Evolutionary conservation across 2,329 filamentous ascomycete species (phyloP), one percentile per base, ranked within the genome.

Genomic region (Westerdykella sp.): DNA sequence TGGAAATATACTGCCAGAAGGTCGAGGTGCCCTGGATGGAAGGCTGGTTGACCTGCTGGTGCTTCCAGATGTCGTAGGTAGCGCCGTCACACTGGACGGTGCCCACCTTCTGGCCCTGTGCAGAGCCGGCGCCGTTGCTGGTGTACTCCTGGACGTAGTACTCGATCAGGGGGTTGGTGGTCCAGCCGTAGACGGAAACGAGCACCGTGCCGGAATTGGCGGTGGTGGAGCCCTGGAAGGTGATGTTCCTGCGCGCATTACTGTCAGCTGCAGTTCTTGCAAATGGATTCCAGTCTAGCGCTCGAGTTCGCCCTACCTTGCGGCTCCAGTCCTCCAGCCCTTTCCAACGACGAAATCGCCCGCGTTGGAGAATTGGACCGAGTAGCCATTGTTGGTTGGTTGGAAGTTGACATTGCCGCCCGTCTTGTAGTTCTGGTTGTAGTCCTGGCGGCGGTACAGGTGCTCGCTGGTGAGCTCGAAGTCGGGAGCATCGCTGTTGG

Each of bases 121-220:
- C 67, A 12, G 9, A 10, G 1, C 72, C 71, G 12, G 72, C 68
- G 51, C 75, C 71, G 34, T 71, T 70, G 41, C 72, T 73, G 57
- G 47, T 76, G 70, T 65, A 71, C 65, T 63, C 78, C 75, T 58
- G 45, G 44, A 60, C 54, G 49, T 60, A 70, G 65, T 77, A 79
- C 53, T 79, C 76, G 53, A 78, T 66, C 16, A 77, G 63, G 0
- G 74, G 73, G 54, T 67, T 69, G 6, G 55, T 63, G 4, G 72
- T 75, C 75, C 77, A 80, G 25, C 76, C 76, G 51, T 80, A 80
- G 18, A 79, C 56, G 13, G 75, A 56, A n/a, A 80, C 71, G 52
- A 78, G 78, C 3, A 58, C 61, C 47, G 62, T 60, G 25, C 61
- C 62, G 18, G 18, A 21, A 32, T 53, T 56, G 45, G 65, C 57